Evolutionary conservation across 495 filamentous ascomycete genomes (phyloP), one percentile per base, ranked within the genome.

Genomic region (Xylaria curta): DNA sequence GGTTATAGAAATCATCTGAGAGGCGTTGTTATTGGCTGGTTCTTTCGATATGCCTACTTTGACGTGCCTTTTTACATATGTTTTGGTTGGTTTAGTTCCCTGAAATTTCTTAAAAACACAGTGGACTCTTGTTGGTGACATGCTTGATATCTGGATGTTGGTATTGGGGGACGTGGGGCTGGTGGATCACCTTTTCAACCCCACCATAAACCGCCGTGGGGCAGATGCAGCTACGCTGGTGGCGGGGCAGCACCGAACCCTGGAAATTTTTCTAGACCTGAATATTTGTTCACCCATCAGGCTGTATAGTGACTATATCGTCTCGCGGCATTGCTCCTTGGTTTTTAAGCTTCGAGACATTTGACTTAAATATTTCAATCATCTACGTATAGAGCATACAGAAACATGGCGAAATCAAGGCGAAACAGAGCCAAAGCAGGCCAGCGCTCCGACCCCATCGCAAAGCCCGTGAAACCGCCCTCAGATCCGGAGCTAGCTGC

Each of bases 401-500:
- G 17, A 28, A 65, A 24, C 47, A 86, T 85, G 84, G 84, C 73
- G 26, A 87, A 87, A 73, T 79, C 81, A 15, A 79, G 82, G 21
- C 78, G 79, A 0, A 84, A 77, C 69, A 80, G 81, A 65, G 80
- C 73, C 61, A 80, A 78, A 47, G 75, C 71, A 5, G 74, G 76
- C 54, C 75, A 80, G 67, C 83, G 82, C 60, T 60, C 78, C 33
- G 82, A 87, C 69, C 86, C 85, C 38, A 82, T 86, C 51, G 78
- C 78, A 61, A 87, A 85, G 76, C 78, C 82, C 19, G 80, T 83
- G 59, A 89, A 88, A 69, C 83, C 84, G 17, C 86, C 85, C 36
- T 76, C 85, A 1, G 87, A 89, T 72, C 86, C 87, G 15, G 85
- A 87, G 76, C 80, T 88, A 42, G 85, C 85, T 47, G 85, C 85